Evolutionary conservation across 371 early-diverging fungal species (phyloP).

Genomic region (Gilbertella persicaria): DNA sequence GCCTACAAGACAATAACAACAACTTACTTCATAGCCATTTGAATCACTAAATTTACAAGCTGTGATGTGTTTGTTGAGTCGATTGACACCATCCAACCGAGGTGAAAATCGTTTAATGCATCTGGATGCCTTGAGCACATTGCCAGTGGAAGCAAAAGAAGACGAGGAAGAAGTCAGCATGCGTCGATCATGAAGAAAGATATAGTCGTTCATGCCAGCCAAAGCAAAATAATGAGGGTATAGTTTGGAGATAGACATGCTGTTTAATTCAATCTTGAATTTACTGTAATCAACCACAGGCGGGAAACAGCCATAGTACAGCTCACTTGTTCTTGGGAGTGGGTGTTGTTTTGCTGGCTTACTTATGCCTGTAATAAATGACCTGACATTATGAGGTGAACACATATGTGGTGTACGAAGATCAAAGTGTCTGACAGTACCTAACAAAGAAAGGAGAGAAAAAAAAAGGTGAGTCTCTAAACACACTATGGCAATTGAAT

Average conservation of each 20-base stretch:
- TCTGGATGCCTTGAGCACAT: conserved; percentile 11
- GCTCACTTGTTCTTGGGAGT: conserved; percentile 13
- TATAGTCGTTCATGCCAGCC: conserved; percentile 57
- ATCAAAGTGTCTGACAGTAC: conserved; percentile 68
- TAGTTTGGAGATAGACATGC: conserved; percentile 50
- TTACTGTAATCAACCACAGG: conserved; percentile 55
- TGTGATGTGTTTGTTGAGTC: conserved; percentile 34
- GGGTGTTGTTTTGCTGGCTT: conserved; percentile 24
- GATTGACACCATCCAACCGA: conserved; percentile 9
- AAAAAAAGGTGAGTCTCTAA: no score
- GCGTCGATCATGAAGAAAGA: conserved; percentile 67
- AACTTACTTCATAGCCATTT: conserved; percentile 44
- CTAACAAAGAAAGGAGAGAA: conserved; percentile 17
- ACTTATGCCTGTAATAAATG: conserved; percentile 26
- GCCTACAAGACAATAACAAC: not conserved
- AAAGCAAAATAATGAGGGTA: conserved; percentile 62
- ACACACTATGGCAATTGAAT: no score
- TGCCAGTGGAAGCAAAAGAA: not conserved
- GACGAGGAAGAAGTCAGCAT: conserved; percentile 43
- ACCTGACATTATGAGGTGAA: conserved; percentile 26
- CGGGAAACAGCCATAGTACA: conserved; percentile 30
- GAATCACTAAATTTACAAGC: conserved; percentile 46
- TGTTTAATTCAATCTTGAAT: conserved; percentile 55
- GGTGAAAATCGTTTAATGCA: conserved; percentile 40
- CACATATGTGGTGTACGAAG: conserved; percentile 50